phyloP scores from a whole-genome alignment of 208 protist species.

The Leishmania aethiopica region DNA sequence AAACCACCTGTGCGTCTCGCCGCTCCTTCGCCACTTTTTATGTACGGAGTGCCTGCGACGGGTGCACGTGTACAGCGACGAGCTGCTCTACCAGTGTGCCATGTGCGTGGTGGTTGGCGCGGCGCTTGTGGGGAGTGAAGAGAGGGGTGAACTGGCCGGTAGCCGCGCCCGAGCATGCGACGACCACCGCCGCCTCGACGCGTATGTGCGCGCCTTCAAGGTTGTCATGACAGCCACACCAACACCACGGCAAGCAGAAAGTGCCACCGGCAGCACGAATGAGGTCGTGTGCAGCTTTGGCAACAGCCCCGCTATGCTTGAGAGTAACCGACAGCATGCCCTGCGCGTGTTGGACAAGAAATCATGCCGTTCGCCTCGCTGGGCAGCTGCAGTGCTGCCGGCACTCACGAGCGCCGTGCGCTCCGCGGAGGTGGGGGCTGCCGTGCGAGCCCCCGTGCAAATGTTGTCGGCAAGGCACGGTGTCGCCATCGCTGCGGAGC shows the following conservation, averaged over 20 bases:
- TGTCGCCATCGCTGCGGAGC: conserved; percentile 3
- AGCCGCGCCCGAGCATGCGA: neutral
- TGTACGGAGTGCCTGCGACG: conserved; percentile 11
- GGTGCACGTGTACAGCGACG: conserved; percentile 35
- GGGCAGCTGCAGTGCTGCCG: conserved; percentile 14
- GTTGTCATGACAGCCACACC: conserved; percentile 25
- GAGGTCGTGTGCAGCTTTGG: neutral
- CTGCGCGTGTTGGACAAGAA: neutral
- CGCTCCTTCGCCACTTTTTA: conserved; percentile 1
- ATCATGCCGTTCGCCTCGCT: neutral
- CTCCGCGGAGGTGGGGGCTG: neutral
- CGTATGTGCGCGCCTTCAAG: conserved; percentile 36
- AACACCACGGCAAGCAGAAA: conserved; percentile 19
- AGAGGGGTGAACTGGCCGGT: neutral
- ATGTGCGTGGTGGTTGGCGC: conserved; percentile 29
- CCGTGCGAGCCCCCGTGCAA: neutral
- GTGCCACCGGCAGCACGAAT: neutral
- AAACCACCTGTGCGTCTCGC: neutral
- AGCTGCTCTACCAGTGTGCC: conserved; percentile 49
- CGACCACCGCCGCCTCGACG: conserved; percentile 2
- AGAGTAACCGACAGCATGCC: conserved; percentile 1
- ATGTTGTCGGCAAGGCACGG: conserved; percentile 15
- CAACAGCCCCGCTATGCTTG: conserved; percentile 16
- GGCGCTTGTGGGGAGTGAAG: neutral
- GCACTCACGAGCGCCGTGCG: conserved; percentile 1